phyloP scores from a whole-genome alignment of 2,329 filamentous ascomycete species.

The Fusarium haematococcum region DNA sequence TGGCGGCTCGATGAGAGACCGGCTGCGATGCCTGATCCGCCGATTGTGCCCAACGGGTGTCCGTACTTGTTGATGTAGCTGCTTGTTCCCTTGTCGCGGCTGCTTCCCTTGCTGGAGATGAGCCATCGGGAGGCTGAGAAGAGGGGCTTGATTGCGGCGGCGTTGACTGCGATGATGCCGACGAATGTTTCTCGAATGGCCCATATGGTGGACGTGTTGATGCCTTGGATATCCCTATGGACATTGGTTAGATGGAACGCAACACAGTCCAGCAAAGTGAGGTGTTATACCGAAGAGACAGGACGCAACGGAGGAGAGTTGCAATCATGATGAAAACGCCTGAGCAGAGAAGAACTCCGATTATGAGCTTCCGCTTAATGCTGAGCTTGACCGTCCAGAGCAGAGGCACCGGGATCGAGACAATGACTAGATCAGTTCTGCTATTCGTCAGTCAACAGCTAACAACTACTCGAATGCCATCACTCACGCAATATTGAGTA shows the following conservation, averaged over 20 bases:
- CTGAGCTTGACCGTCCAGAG: slow-evolving; percentile 54
- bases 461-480: not conserved
- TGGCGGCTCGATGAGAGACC: slow-evolving; percentile 26
- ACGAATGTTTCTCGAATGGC: slow-evolving; percentile 59
- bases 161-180: slow-evolving; percentile 57
- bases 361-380: slow-evolving; percentile 52
- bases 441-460: slow-evolving; percentile 8
- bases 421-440: slow-evolving; percentile 55
- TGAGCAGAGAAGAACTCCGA: slow-evolving; percentile 55
- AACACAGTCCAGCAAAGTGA: accelerated
- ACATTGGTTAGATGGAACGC: not conserved
- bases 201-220: slow-evolving; percentile 56
- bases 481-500: slow-evolving; percentile 52
- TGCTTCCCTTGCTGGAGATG: slow-evolving; percentile 48
- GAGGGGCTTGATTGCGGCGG: slow-evolving; percentile 55
- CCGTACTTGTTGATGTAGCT: slow-evolving; percentile 42
- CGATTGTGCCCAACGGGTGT: slow-evolving; percentile 43
- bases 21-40: slow-evolving; percentile 31
- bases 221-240: slow-evolving; percentile 47
- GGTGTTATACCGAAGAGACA: slow-evolving; percentile 45
- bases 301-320: slow-evolving; percentile 55
- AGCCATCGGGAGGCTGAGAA: slow-evolving; percentile 51
- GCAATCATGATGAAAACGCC: slow-evolving; percentile 58
- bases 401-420: slow-evolving; percentile 55
- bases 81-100: slow-evolving; percentile 39